Percentiles rank a stretch among this genome's conserved stretches.
Evolutionary conservation across 805 yeast genomes (phyloP).

Genomic region (Myxozyma neotropica): DNA sequence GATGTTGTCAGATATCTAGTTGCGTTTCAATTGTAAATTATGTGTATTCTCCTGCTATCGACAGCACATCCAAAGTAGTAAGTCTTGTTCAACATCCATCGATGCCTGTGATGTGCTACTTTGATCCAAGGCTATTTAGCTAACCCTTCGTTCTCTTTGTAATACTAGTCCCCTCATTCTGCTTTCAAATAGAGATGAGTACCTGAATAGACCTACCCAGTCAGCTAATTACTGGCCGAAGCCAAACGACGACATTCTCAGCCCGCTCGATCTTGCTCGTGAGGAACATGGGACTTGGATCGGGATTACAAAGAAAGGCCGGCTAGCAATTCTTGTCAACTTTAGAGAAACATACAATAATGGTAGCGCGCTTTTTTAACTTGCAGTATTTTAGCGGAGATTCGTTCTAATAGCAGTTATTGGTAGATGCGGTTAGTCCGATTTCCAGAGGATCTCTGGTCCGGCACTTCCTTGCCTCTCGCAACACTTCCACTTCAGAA

Average conservation of each 20-base stretch:
- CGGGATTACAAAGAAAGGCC: slow-evolving; percentile 63
- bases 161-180: slow-evolving; percentile 68
- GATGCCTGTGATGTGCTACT: no score
- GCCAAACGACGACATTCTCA: slow-evolving; percentile 24
- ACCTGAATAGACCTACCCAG: slow-evolving; percentile 69
- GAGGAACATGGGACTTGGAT: slow-evolving; percentile 90
- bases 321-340: slow-evolving; percentile 75
- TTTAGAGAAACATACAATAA: slow-evolving; percentile 54
- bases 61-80: slow-evolving; percentile 67
- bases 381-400: no score
- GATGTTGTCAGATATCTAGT: no score
- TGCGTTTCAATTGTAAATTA: slow-evolving; percentile 42
- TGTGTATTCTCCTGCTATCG: slow-evolving; percentile 81
- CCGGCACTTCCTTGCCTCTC: slow-evolving; percentile 48
- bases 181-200: slow-evolving; percentile 88
- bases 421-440: slow-evolving; percentile 34
- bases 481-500: slow-evolving; percentile 42
- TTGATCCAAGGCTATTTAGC: no score
- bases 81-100: no score
- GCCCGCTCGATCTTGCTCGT: slow-evolving; percentile 73
- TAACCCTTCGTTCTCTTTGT: no score
- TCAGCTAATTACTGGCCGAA: slow-evolving; percentile 50
- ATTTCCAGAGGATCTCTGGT: slow-evolving; percentile 60
- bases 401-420: neutral
- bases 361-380: no score